These are phyloP conservation scores for Rehmannia glutinosa DNA, from an alignment of 257 asterid genomes.

Conservation along the genomic window DNA sequence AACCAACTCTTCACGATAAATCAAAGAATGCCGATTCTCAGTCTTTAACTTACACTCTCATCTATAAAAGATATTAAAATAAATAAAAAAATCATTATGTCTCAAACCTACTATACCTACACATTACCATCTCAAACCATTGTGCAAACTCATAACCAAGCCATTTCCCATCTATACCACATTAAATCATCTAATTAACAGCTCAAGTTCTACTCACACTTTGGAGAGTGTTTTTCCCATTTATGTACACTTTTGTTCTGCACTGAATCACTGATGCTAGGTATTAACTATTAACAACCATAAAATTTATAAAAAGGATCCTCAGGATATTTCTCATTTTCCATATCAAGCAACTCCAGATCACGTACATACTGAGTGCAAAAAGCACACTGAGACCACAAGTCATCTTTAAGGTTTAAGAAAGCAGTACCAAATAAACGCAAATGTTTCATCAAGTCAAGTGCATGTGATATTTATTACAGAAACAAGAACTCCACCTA, in stretches of 20 bases:
- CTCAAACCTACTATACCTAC: too few species aligned
- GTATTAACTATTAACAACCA: too few species aligned
- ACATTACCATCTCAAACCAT: slow-evolving; percentile 1
- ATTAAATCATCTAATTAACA: not conserved
- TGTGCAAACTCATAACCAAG: not conserved
- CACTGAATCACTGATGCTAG: too few species aligned
- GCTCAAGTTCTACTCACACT: not conserved
- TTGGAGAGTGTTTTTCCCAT: not conserved
- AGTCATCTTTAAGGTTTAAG: too few species aligned
- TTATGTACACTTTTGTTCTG: not conserved
- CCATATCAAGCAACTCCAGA: too few species aligned
- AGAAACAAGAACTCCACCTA: not conserved
- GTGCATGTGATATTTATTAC: not conserved
- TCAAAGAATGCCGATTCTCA: not conserved
- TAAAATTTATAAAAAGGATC: too few species aligned
- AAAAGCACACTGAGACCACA: too few species aligned
- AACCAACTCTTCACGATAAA: not conserved
- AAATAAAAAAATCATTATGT: not conserved
- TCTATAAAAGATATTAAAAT: not conserved
- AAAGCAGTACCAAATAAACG: too few species aligned
- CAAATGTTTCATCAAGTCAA: not conserved
- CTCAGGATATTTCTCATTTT: too few species aligned
- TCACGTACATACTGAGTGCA: too few species aligned
- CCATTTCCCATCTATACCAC: not conserved
- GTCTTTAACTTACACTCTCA: not conserved